Conservation (phyloP, 768 basidiomycete species). For the Roridomyces roridus region DNA sequence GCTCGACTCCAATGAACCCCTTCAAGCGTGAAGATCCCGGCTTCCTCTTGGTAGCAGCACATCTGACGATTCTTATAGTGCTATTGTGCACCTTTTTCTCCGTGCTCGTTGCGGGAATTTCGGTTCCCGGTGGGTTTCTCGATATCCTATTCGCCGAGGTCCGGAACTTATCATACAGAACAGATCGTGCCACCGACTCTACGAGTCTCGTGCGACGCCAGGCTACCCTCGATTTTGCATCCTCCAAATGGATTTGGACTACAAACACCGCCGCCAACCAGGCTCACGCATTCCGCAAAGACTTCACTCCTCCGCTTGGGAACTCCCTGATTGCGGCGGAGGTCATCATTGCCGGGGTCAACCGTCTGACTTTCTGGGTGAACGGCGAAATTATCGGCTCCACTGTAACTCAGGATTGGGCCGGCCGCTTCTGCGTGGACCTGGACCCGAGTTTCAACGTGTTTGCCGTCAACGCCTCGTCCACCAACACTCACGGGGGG, state of each 20-base stretch:
- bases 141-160: too few relatives aligned
- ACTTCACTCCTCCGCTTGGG: slow-evolving; percentile 4
- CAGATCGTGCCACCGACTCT: too few relatives aligned
- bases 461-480: slow-evolving; percentile 7
- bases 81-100: too few relatives aligned
- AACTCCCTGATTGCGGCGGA: slow-evolving; percentile 7
- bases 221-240: background rate
- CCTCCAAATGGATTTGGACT: slow-evolving; percentile 13
- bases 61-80: too few relatives aligned
- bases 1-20: too few relatives aligned
- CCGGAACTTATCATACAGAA: too few relatives aligned
- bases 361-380: background rate
- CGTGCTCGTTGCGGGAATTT: too few relatives aligned
- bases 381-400: slow-evolving; percentile 7
- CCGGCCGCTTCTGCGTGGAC: slow-evolving; percentile 4
- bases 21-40: too few relatives aligned
- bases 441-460: slow-evolving; percentile 14
- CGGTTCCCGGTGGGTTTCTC: too few relatives aligned
- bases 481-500: background rate
- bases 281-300: background rate
- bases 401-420: background rate
- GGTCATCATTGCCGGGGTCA: background rate
- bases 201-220: too few relatives aligned
- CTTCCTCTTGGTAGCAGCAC: too few relatives aligned
- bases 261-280: background rate